phyloP scores from a whole-genome alignment of 306 rosid genomes.

The Trifolium dubium region DNA sequence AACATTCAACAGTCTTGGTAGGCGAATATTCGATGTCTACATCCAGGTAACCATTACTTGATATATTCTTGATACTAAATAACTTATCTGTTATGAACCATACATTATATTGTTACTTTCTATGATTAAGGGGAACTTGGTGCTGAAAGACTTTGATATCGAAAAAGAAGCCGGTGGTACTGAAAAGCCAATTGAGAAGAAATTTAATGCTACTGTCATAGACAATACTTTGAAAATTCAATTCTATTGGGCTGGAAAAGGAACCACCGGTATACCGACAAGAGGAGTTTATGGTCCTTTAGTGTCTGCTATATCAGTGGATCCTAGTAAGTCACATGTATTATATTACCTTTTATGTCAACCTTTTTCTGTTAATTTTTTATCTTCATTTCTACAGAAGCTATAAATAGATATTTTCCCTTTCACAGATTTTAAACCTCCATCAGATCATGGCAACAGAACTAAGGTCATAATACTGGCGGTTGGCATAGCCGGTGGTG shows the following conservation, averaged over 20 bases:
- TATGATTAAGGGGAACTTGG: slow-evolving; percentile 66
- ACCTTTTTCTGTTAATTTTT: slow-evolving; percentile 20
- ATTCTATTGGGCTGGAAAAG: slow-evolving; percentile 94
- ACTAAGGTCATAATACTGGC: slow-evolving; percentile 30
- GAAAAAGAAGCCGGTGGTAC: slow-evolving; percentile 80
- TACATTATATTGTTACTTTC: slow-evolving; percentile 29
- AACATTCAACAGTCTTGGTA: slow-evolving; percentile 71
- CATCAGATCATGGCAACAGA: slow-evolving; percentile 45
- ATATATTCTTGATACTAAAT: slow-evolving; percentile 10
- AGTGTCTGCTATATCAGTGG: slow-evolving; percentile 83
- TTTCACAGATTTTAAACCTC: slow-evolving; percentile 77
- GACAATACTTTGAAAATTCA: slow-evolving; percentile 75
- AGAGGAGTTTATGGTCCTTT: slow-evolving; percentile 95
- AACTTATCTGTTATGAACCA: slow-evolving; percentile 21
- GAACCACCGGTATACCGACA: slow-evolving; percentile 95
- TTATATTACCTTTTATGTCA: slow-evolving; percentile 8
- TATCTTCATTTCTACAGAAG: slow-evolving; percentile 35
- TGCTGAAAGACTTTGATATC: slow-evolving; percentile 79
- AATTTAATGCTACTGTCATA: slow-evolving; percentile 57
- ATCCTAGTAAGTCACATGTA: slow-evolving; percentile 74
- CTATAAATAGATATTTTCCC: slow-evolving; percentile 29
- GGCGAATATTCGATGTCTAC: slow-evolving; percentile 76
- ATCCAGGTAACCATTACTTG: slow-evolving; percentile 65
- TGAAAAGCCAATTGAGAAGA: slow-evolving; percentile 64
- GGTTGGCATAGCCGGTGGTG: slow-evolving; percentile 48